A percentile compares a stretch with the other conserved stretches of the same genome.
Conservation (phyloP, 257 asterid species). For the Marsdenia floribunda region DNA sequence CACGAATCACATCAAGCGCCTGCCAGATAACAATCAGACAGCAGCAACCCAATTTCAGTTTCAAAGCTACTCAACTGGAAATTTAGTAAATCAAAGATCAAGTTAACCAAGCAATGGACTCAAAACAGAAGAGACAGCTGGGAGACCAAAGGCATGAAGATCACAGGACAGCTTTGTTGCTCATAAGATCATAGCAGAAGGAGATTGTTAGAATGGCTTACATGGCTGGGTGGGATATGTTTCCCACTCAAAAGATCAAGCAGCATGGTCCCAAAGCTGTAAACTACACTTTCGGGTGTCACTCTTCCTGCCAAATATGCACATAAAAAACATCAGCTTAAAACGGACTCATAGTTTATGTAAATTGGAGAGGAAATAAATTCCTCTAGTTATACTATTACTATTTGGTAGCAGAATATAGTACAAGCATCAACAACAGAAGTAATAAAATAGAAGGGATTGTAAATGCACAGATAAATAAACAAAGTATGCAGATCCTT, state of each 20-base stretch:
- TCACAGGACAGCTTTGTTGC: not conserved
- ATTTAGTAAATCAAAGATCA: not conserved
- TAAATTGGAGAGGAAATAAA: not conserved
- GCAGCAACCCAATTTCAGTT: slow-evolving; percentile 5
- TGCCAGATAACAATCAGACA: slow-evolving; percentile 16
- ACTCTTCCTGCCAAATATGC: slow-evolving; percentile 41
- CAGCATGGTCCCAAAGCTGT: slow-evolving; percentile 54
- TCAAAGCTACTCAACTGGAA: not conserved
- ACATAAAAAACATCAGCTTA: not conserved
- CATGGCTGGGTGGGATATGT: slow-evolving; percentile 60
- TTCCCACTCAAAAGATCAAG: slow-evolving; percentile 52
- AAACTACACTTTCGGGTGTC: slow-evolving; percentile 47
- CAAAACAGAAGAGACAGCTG: not conserved
- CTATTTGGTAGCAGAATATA: not conserved
- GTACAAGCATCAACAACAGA: not conserved
- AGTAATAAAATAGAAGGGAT: not conserved
- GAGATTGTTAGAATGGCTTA: slow-evolving; percentile 10
- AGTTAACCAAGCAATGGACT: not conserved
- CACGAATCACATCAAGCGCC: slow-evolving; percentile 91
- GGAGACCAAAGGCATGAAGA: not conserved
- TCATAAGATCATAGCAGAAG: not conserved
- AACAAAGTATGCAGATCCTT: not conserved
- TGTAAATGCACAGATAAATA: not conserved
- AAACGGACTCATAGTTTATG: not conserved
- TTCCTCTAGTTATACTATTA: not conserved